Evolutionary conservation across 768 basidiomycete species (phyloP), one percentile per base, ranked within the genome.

Genomic region (Saitozyma sp.): DNA sequence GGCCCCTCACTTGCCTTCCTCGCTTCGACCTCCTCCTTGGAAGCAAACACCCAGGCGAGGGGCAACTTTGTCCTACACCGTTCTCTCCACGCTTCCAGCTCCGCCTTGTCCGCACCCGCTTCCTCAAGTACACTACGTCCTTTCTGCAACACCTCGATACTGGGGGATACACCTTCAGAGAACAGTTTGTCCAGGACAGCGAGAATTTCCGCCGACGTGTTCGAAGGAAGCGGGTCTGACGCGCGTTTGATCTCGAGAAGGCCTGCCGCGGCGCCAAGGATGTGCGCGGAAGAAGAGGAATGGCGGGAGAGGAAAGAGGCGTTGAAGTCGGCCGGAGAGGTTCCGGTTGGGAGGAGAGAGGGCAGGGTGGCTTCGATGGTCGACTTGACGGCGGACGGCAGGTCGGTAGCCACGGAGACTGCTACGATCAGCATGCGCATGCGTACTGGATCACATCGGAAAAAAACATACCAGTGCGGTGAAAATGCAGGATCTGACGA

Each of bases 241-340:
- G 59, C 2, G 14, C 39, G 46, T 20, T 58, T 48, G 50, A 67
- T 57, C 48, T 68, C 69, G 16, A 62, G 49, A 9, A 65, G 45
- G 14, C 83, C 89, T 70, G 83, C 83, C 7, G 91, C 91, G 48
- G 82, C 83, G 3, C 86, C 88, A 8, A 95, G 78, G 41, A 89
- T 80, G 0, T 86, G 86, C 2, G 76, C 64, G 0, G 85, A 82
- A 9, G 83, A 83, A 0, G 78, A 68, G 0, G 86, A 80, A 63
- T 88, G 84, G 14, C 73, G 81, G 72, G 93, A 89, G 11, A 92
- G 83, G 76, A 88, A 92, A 64, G 89, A 85, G 16, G 86, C 84
- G 71, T 90, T 92, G 81, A 84, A 89, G 0, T 83, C 83, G 48
- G 88, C 86, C n/a, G 86, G 70, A 0, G 87, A 83, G 1, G 87